A percentile compares a stretch with the other conserved stretches of the same genome.
Conservation (phyloP, 2,329 filamentous ascomycete species). For the Penicillium sp. region DNA sequence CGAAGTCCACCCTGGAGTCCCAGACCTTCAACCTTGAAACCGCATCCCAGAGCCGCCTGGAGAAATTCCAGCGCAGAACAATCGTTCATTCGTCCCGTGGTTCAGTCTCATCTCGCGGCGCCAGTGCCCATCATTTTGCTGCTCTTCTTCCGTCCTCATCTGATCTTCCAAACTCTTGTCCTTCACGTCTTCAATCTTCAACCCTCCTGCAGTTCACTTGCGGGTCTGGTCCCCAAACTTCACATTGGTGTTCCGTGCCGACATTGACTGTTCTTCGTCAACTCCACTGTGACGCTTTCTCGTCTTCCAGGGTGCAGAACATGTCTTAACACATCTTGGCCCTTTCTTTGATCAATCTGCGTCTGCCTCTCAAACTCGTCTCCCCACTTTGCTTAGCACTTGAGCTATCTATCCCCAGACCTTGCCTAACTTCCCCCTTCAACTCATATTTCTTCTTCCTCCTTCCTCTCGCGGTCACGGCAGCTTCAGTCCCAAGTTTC, state of each 20-base stretch:
- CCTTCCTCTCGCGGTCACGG: background rate
- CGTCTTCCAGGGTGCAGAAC: conserved; percentile 17
- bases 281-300: conserved; percentile 20
- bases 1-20: conserved; percentile 14
- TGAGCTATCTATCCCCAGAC: conserved; percentile 16
- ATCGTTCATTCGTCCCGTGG: conserved; percentile 6
- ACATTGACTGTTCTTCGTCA: conserved; percentile 19
- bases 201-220: conserved; percentile 27
- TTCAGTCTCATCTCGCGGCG: conserved; percentile 6
- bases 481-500: conserved; percentile 14
- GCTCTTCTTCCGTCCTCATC: conserved; percentile 11
- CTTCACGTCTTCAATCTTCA: conserved; percentile 10
- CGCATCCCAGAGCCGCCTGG: conserved; percentile 27
- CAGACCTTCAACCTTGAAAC: conserved; percentile 19
- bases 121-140: conserved; percentile 10
- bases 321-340: conserved; percentile 20
- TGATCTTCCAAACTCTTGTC: conserved; percentile 10
- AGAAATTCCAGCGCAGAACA: conserved; percentile 22
- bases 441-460: conserved; percentile 16
- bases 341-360: conserved; percentile 23
- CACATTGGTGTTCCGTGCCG: conserved; percentile 30
- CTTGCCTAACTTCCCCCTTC: conserved; percentile 16
- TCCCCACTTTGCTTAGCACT: conserved; percentile 16
- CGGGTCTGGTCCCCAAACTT: conserved; percentile 33
- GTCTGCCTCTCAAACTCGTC: background rate